Evolutionary conservation across 306 rosid genomes (phyloP).

Genomic region (Pyrus communis): DNA sequence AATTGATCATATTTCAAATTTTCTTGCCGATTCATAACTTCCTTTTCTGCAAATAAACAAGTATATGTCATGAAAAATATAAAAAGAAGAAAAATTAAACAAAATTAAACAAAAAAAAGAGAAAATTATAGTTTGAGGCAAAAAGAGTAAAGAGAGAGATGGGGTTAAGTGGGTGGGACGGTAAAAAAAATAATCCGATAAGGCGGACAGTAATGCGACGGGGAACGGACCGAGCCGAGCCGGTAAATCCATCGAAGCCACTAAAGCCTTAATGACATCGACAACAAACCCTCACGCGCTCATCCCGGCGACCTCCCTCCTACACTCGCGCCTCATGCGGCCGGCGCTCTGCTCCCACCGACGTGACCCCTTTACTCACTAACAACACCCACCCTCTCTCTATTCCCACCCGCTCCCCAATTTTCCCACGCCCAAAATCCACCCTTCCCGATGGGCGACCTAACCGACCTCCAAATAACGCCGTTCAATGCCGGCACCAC

Average conservation of each 20-base stretch:
- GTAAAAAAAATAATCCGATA: not conserved
- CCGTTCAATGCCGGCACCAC: slow-evolving; percentile 25
- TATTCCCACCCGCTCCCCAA: not conserved
- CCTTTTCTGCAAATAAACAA: too few species aligned
- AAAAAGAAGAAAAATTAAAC: not conserved
- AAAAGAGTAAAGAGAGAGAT: not conserved
- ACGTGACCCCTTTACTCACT: slow-evolving; percentile 19
- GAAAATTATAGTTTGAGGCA: not conserved
- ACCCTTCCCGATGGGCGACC: slow-evolving; percentile 46
- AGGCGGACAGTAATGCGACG: not conserved
- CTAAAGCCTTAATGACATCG: slow-evolving; percentile 20
- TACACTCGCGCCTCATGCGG: slow-evolving; percentile 57
- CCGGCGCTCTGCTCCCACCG: slow-evolving; percentile 49
- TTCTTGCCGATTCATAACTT: too few species aligned
- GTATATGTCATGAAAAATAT: not conserved
- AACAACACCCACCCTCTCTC: slow-evolving; percentile 8
- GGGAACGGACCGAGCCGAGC: slow-evolving; percentile 45
- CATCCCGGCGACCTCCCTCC: slow-evolving; percentile 44
- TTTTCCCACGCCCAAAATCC: not conserved
- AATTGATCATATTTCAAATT: too few species aligned
- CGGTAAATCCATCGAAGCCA: slow-evolving; percentile 46
- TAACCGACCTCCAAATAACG: slow-evolving; percentile 35
- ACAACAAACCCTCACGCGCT: slow-evolving; percentile 31
- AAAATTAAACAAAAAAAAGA: not conserved
- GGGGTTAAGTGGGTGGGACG: not conserved